Conservation (phyloP, 257 asterid genomes). For the Vinca minor region DNA sequence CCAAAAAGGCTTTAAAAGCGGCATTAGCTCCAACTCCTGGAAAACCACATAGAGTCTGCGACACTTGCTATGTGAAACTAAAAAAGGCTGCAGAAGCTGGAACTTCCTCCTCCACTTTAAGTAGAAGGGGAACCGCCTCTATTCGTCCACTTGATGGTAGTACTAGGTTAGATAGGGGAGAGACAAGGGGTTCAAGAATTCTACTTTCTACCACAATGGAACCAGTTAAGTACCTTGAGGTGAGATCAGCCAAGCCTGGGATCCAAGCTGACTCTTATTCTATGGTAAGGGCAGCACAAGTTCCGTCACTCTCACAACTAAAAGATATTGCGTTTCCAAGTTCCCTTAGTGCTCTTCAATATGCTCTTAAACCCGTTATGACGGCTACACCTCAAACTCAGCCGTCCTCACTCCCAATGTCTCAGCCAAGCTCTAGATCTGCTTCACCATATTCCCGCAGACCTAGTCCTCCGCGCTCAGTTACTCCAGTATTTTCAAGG, state of each 20-base stretch:
- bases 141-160: constrained; percentile 40
- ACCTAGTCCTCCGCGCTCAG: constrained; percentile 79
- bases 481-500: constrained; percentile 64
- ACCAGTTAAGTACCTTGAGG: constrained; percentile 79
- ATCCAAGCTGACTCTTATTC: constrained; percentile 35
- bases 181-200: constrained; percentile 41
- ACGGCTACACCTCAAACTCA: constrained; percentile 32
- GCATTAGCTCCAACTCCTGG: constrained; percentile 93
- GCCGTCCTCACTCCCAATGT: constrained; percentile 27
- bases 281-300: constrained; percentile 80
- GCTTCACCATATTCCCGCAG: constrained; percentile 82
- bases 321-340: constrained; percentile 90
- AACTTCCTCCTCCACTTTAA: constrained; percentile 23
- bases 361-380: constrained; percentile 60
- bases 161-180: constrained; percentile 37
- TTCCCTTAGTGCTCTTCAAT: constrained; percentile 82
- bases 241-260: constrained; percentile 48
- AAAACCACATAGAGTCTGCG: constrained; percentile 92
- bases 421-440: constrained; percentile 56
- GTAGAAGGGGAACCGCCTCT: constrained; percentile 35
- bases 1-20: constrained; percentile 75
- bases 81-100: constrained; percentile 59
- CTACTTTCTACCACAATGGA: constrained; percentile 61
- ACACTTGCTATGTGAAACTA: constrained; percentile 58
- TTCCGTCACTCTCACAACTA: constrained; percentile 72